Percentiles rank a stretch among this genome's conserved stretches.
These are phyloP conservation scores for Neopestalotiopsis sp. DNA, from an alignment of 2,329 filamentous ascomycete species.

Conservation along the genomic window DNA sequence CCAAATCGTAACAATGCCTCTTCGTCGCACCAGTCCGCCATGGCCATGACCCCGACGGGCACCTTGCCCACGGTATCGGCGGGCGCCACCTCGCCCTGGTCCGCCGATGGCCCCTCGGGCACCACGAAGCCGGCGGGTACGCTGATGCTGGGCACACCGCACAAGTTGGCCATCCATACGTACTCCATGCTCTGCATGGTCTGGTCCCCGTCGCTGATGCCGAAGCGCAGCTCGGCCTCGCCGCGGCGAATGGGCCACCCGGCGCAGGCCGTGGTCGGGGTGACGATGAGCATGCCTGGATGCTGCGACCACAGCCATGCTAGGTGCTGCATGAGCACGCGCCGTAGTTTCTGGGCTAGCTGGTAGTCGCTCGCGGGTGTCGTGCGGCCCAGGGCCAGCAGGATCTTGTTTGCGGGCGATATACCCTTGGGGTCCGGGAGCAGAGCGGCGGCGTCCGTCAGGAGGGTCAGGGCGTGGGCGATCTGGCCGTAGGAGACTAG, in stretches of 20 bases:
- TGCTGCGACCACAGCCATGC: slow-evolving; percentile 68
- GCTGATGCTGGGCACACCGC: slow-evolving; percentile 51
- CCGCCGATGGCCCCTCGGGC: slow-evolving; percentile 38
- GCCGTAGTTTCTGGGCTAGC: slow-evolving; percentile 72
- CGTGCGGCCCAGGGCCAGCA: slow-evolving; percentile 67
- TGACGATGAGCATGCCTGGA: slow-evolving; percentile 73
- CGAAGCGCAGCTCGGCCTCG: slow-evolving; percentile 43
- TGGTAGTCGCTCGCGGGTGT: slow-evolving; percentile 71
- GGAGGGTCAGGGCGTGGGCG: slow-evolving; percentile 76
- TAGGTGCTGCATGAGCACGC: slow-evolving; percentile 74
- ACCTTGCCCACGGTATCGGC: slow-evolving; percentile 46
- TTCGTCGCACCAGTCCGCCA: slow-evolving; percentile 60
- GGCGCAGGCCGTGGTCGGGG: slow-evolving; percentile 65
- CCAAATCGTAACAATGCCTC: slow-evolving; percentile 54
- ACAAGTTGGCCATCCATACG: slow-evolving; percentile 58
- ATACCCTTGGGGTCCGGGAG: slow-evolving; percentile 54
- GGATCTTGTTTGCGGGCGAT: slow-evolving; percentile 67
- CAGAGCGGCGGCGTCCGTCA: slow-evolving; percentile 62
- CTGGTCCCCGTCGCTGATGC: slow-evolving; percentile 51
- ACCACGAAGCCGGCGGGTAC: slow-evolving; percentile 52
- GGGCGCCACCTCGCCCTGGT: slow-evolving; percentile 37
- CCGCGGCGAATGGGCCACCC: slow-evolving; percentile 48
- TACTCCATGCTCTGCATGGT: slow-evolving; percentile 56
- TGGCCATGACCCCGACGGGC: slow-evolving; percentile 61
- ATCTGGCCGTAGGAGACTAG: slow-evolving; percentile 68